Evolutionary conservation across 495 filamentous ascomycete species (phyloP), one percentile per base, ranked within the genome.

Genomic region (Aspergillus bertholletiae): DNA sequence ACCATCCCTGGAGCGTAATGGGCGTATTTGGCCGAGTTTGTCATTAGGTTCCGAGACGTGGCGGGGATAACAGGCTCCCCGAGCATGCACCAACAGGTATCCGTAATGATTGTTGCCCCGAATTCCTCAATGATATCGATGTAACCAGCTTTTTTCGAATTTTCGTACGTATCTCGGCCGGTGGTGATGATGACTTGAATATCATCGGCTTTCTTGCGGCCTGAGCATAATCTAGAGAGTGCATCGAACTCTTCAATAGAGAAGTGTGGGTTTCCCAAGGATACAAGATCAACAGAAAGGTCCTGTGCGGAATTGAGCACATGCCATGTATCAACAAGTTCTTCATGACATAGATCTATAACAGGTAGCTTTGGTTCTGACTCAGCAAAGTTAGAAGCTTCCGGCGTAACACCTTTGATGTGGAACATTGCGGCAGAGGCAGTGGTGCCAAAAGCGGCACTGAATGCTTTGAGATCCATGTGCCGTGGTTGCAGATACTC

Each of bases 241-340:
- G 24, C 7, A 7, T 35, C 13, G 15, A 66, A 58, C 30, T 71
- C 68, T 15, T 60, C 52, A 0, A 59, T 41, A 7, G 69, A 56
- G 34, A 72, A 68, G 43, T 72, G 67, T 7, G 69, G 69, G 26
- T 70, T 72, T 5, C 69, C 69, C 3, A 72, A 59, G 2, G 69
- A 72, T 2, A 72, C 53, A 9, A 72, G 50, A 24, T 59, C 63
- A 17, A 70, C 55, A 5, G 57, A 49, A 9, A 17, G 28, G 12
- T 54, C 26, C 9, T n/a, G 20, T 1, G 56, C 50, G 7, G 30
- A 56, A 46, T 61, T 70, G 7, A 70, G 56, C 3, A 28, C 22
- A 3, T 43, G 1, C 58, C 61, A 63, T 27, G 51, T 51, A 12
- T 46, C 37, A 9, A 32, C 12, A 9, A 68, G 34, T 15, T 60